phyloP scores from a whole-genome alignment of 163 green algal species.

The Scenedesmus sp. region DNA sequence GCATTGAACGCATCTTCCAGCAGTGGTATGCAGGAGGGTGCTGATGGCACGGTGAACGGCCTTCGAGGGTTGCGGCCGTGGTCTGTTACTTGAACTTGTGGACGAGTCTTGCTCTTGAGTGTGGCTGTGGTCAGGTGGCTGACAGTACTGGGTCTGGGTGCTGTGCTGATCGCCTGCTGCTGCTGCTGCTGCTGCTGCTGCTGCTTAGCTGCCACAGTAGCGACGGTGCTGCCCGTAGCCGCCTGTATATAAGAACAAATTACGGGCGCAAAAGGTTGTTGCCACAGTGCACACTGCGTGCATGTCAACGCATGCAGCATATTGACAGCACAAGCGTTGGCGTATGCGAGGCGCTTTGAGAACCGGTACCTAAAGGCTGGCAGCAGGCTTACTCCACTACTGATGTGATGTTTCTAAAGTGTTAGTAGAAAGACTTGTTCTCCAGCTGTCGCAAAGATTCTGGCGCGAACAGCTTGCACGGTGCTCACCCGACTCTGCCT shows the following conservation, averaged over 20 bases:
- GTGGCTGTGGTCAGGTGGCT: background rate
- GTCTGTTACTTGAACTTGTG: background rate
- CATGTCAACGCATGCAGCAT: too few species aligned
- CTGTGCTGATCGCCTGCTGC: background rate
- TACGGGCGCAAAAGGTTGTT: too few species aligned
- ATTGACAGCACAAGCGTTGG: too few species aligned
- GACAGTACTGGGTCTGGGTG: background rate
- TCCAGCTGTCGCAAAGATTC: background rate
- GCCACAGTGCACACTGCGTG: too few species aligned
- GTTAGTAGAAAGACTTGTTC: background rate
- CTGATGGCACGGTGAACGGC: background rate
- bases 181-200: too few species aligned
- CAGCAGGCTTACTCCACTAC: too few species aligned
- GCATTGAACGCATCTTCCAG: background rate
- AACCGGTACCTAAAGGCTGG: too few species aligned
- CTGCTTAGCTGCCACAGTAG: background rate
- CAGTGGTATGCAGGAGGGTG: background rate
- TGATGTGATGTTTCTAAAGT: too few species aligned
- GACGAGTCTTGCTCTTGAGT: background rate
- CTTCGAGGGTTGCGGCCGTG: background rate
- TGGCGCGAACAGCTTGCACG: background rate
- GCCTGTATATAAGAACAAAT: background rate
- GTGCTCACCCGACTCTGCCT: background rate
- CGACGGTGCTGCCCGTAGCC: background rate
- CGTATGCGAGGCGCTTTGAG: too few species aligned